Evolutionary conservation across 257 asterid genomes (phyloP).

Genomic region (Scutellaria galericulata): DNA sequence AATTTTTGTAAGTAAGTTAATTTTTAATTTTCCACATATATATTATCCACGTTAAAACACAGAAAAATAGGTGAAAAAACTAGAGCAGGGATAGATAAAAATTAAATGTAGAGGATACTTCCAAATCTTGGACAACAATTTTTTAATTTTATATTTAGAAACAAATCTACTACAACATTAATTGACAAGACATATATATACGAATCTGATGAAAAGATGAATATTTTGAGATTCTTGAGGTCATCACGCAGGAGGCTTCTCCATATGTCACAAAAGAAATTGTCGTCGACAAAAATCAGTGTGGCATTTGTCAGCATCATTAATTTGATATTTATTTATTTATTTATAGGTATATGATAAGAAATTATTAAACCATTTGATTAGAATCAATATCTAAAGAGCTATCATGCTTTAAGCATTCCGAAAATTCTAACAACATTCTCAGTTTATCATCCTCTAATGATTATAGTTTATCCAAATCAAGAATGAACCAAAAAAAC

Average conservation of each 20-base stretch:
- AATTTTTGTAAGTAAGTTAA: no score
- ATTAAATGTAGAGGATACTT: no score
- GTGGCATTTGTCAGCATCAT: conserved; percentile 2
- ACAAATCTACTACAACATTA: background rate
- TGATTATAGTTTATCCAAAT: no score
- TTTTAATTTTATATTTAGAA: background rate
- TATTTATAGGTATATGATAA: no score
- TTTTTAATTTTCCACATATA: background rate
- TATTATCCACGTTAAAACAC: background rate
- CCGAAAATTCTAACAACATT: no score
- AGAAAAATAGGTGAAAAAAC: background rate
- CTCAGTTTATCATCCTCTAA: no score
- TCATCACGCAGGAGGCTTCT: conserved; percentile 14
- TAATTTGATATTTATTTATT: background rate
- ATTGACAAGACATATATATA: background rate
- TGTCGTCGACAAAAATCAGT: conserved; percentile 16
- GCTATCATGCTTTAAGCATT: no score
- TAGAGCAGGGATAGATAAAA: background rate
- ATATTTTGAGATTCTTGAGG: conserved; percentile 23
- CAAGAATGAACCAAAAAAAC: no score
- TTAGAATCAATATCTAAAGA: no score
- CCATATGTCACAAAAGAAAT: conserved; percentile 19
- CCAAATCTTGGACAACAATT: background rate
- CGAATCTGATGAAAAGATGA: conserved; percentile 11
- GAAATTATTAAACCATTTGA: background rate